Base-by-base conservation (phyloP, 2,329 filamentous ascomycete genomes). In the Xylaria hypoxylon region DNA sequence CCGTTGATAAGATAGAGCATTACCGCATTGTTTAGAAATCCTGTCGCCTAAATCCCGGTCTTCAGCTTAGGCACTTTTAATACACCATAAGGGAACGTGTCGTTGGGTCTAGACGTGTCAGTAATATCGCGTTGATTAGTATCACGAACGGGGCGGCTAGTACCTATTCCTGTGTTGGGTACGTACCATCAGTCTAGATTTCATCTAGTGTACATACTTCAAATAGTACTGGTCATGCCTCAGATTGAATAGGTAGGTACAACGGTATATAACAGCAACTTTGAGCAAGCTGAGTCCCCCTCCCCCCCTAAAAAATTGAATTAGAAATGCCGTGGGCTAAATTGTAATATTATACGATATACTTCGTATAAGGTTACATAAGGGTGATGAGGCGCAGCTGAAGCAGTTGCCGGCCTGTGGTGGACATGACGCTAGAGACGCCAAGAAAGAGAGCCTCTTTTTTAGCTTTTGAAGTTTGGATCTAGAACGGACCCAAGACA, bases 311-410 rank as follows among this genome's bases (percentile, higher is more conserved):
- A n/a, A n/a, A 5, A 19, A 33, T 22, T 10, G 4, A 22, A 11
- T 33, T 5, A 11, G 22, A 22, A 52, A 33, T n/a, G 3, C 19
- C 5, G 28, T 5, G n/a, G 6, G 22, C 31, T 35, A 13, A 35
- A 35, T 15, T 38, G 13, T 15, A 33, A 15, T 35, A 26, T 45
- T 57, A 19, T 24, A 38, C 8, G 19, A 28, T 22, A 3, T 22
- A 10, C 26, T 7, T 31, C 10, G 28, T 19, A 33, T 48, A 59
- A 40, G 11, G 33, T 50, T 31, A 35, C 28, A 35, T 35, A 33
- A 52, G 28, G 40, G 5, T 11, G 40, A 60, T 61, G 57, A 56
- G 48, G 51, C 50, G 62, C 50, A 65, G 62, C 62, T 61, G 57
- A 50, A 61, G 62, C 42, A 40, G 44, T 61, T 60, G 44, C 57